Evolutionary conservation across 306 rosid species (phyloP), one percentile per base, ranked within the genome.

Genomic region (Rosa persica): DNA sequence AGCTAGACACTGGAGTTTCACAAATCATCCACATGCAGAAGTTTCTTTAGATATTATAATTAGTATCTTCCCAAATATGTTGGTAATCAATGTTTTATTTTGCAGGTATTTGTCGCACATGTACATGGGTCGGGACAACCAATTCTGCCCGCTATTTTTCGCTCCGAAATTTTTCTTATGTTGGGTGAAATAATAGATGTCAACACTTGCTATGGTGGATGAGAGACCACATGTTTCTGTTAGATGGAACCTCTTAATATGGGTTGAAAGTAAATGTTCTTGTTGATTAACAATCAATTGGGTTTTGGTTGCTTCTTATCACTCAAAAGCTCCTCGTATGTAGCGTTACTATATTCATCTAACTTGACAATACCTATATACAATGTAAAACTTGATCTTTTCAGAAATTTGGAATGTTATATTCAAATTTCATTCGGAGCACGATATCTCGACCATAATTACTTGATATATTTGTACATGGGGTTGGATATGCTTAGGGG

Each of bases 41-140:
- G 20, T 22, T 22, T 5, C 6, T 68, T 47, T 9, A 25, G 6
- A 1, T 58, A 10, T 40, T 4, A 55, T 51, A 36, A 8, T 55
- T 39, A 1, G 11, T 40, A 40, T 57, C 34, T 39, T 55, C 51
- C 51, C 76, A 80, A 73, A 72, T 76, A 36, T 71, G 39, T 69
- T 75, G 23, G 75, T 76, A 62, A 68, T 65, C 9, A 43, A 36
- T 49, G 40, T 73, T 73, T 79, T 81, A 36, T 84, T 79, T 69
- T 82, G 82, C 89, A 92, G 97, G 93, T 83, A 64, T 80, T 69
- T 84, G 82, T 85, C 78, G 86, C 88, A 91, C 70, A 67, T 75
- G 76, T 72, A 67, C 78, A 72, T 84, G 90, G 88, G 82, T 83
- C 78, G 46, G 85, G 80, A 81, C 86, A 68, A 79, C 77, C 77